phyloP scores from a whole-genome alignment of 768 basidiomycete species.

The Psilocybe cyanescens region DNA sequence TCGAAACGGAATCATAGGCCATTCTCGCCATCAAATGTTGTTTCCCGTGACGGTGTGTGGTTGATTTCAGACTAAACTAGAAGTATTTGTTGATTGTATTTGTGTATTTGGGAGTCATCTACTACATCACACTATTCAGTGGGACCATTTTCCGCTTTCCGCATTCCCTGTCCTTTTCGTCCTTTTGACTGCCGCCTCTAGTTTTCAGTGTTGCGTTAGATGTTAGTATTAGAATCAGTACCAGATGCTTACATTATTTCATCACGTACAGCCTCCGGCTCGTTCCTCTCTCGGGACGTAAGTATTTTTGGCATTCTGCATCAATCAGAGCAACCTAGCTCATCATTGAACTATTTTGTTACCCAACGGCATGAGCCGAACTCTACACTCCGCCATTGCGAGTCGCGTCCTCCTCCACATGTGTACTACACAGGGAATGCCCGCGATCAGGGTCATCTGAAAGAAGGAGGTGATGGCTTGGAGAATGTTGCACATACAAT shows the following conservation, averaged over 20 bases:
- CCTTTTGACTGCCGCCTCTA: not conserved
- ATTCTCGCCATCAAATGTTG: not conserved
- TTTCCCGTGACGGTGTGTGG: not conserved
- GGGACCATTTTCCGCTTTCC: not conserved
- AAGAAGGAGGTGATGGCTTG: too few relatives aligned
- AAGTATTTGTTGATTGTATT: not conserved
- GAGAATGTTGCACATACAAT: too few relatives aligned
- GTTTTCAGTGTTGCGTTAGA: not conserved
- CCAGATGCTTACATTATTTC: not conserved
- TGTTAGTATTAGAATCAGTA: not conserved
- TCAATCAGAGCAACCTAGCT: not conserved
- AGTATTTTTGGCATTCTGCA: not conserved
- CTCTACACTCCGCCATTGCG: not conserved
- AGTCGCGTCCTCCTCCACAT: not conserved
- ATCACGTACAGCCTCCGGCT: not conserved
- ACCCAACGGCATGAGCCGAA: not conserved
- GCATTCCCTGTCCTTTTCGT: not conserved
- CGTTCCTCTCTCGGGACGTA: not conserved
- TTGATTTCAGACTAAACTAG: not conserved
- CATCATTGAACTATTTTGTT: not conserved
- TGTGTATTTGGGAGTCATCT: not conserved
- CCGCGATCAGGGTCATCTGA: not conserved
- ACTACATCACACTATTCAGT: not conserved
- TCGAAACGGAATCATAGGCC: not conserved
- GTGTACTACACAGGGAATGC: not conserved